Evolutionary conservation across 805 yeast genomes (phyloP).

Genomic region (Cyberlindnera petersonii): DNA sequence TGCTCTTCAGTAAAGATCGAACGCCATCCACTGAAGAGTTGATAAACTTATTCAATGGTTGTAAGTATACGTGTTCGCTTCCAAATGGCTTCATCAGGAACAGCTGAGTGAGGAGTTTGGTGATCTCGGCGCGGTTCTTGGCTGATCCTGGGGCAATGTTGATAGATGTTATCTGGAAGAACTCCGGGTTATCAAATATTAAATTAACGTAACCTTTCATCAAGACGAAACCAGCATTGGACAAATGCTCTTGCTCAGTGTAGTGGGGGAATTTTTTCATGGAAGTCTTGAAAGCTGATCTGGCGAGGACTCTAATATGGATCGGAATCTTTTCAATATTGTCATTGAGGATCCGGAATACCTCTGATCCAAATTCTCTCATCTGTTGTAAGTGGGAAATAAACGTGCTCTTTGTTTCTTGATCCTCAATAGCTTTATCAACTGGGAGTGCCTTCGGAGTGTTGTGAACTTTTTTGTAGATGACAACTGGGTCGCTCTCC

Average conservation of each 20-base stretch:
- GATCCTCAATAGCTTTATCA: constrained; percentile 73
- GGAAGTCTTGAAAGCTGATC: constrained; percentile 38
- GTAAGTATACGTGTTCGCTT: constrained; percentile 58
- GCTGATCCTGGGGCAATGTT: constrained; percentile 16
- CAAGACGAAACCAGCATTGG: constrained; percentile 66
- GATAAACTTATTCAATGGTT: constrained; percentile 76
- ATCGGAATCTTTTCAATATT: constrained; percentile 46
- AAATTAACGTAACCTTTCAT: constrained; percentile 48
- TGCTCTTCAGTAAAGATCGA: constrained; percentile 38
- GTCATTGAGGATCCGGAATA: constrained; percentile 49
- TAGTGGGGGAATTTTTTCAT: constrained; percentile 53
- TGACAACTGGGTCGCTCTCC: constrained; percentile 74
- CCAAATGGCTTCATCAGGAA: constrained; percentile 67
- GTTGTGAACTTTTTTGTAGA: constrained; percentile 42
- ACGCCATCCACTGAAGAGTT: constrained; percentile 46
- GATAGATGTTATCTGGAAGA: constrained; percentile 46
- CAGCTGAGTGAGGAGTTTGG: constrained; percentile 59
- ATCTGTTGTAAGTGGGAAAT: constrained; percentile 69
- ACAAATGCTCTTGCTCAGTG: constrained; percentile 52
- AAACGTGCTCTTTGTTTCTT: constrained; percentile 65
- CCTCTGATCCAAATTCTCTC: constrained; percentile 64
- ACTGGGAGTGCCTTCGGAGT: constrained; percentile 42
- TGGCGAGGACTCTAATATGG: constrained; percentile 54
- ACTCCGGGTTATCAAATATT: constrained; percentile 49
- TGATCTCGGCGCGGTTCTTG: constrained; percentile 53